phyloP scores from a whole-genome alignment of 352 stramenopile genomes.

The Bremia lactucae region DNA sequence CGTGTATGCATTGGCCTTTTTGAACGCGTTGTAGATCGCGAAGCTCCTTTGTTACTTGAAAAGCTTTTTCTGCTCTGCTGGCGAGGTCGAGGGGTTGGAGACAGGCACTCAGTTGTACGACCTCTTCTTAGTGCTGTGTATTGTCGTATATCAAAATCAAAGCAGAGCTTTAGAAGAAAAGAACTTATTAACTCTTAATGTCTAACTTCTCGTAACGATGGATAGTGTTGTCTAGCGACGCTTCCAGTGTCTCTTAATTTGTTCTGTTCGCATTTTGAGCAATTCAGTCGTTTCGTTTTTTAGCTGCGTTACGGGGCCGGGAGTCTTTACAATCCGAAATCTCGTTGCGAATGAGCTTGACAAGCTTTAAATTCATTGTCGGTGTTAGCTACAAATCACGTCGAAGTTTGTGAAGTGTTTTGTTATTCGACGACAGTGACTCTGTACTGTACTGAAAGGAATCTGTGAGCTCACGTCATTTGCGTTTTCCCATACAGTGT shows the following conservation, averaged over 20 bases:
- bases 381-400: slow-evolving; percentile 5
- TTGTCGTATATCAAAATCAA: neutral
- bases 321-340: slow-evolving; percentile 4
- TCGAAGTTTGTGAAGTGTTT: slow-evolving; percentile 1
- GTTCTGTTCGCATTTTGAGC: neutral
- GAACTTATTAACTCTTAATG: neutral
- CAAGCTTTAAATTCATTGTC: slow-evolving; percentile 5
- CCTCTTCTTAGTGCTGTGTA: neutral
- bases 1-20: no score
- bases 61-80: neutral
- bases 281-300: slow-evolving; percentile 2
- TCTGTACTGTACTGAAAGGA: slow-evolving; percentile 4
- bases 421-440: neutral
- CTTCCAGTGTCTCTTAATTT: slow-evolving; percentile 2
- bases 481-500: no score
- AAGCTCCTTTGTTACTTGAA: neutral
- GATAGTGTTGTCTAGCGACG: neutral
- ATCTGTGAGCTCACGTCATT: slow-evolving; percentile 3
- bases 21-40: neutral
- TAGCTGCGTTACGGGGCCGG: neutral
- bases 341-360: slow-evolving; percentile 8
- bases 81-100: neutral
- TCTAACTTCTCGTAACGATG: neutral
- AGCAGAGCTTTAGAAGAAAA: neutral
- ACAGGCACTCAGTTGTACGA: neutral